These are phyloP conservation scores for Phialocephala sp. DNA, from an alignment of 2,329 filamentous ascomycete genomes.

Conservation along the genomic window DNA sequence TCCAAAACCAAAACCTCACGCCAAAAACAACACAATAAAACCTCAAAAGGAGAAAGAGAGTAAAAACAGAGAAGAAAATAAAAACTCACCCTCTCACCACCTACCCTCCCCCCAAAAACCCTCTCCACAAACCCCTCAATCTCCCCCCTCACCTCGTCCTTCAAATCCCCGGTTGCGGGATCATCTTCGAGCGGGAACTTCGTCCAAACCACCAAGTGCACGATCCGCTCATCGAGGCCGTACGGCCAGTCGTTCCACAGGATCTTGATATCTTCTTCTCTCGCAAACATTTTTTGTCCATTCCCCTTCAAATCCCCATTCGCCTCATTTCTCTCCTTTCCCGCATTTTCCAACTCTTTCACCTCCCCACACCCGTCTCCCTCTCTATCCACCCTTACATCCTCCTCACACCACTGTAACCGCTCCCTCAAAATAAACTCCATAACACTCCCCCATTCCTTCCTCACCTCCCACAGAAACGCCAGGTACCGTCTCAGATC, in stretches of 20 bases:
- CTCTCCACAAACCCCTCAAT: constrained; percentile 74
- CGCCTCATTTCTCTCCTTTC: constrained; percentile 78
- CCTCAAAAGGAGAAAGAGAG: too few relatives aligned
- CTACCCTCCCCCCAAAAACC: constrained; percentile 65
- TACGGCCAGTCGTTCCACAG: constrained; percentile 96
- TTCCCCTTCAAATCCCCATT: constrained; percentile 65
- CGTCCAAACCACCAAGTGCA: constrained; percentile 91
- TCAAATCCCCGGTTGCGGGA: constrained; percentile 62
- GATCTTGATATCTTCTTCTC: constrained; percentile 67
- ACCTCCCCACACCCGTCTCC: constrained; percentile 40
- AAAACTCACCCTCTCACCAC: constrained; percentile 58
- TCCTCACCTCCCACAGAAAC: constrained; percentile 68
- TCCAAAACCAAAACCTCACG: neutral
- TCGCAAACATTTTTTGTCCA: constrained; percentile 69
- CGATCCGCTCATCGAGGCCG: constrained; percentile 76
- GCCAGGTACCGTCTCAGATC: constrained; percentile 79
- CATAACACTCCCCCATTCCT: constrained; percentile 77
- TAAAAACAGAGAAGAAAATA: neutral
- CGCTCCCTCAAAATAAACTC: constrained; percentile 75
- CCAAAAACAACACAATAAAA: constrained; percentile 3
- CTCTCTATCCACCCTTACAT: constrained; percentile 48
- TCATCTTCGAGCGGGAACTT: constrained; percentile 84
- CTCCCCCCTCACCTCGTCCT: constrained; percentile 61
- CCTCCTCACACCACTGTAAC: constrained; percentile 66
- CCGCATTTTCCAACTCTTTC: constrained; percentile 72